phyloP scores from a whole-genome alignment of 176 grass and related monocot species.

The Puccinellia tenuiflora region DNA sequence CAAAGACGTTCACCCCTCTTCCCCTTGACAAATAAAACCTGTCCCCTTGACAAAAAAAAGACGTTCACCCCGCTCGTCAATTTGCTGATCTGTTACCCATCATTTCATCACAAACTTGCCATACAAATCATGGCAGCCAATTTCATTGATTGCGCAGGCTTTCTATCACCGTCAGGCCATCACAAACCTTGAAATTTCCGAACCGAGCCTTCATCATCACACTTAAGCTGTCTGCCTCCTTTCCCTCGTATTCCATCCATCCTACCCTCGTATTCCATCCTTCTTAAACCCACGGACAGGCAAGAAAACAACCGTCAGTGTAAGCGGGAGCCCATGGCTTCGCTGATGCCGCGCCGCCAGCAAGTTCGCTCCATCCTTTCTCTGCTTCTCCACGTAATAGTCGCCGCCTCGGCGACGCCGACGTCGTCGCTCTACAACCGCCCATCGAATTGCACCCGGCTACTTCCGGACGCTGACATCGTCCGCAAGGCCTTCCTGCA shows the following conservation, averaged over 20 bases:
- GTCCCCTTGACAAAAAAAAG: too few relatives aligned
- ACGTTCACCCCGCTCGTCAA: too few relatives aligned
- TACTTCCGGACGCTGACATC: conserved; percentile 14
- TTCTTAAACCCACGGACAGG: background rate
- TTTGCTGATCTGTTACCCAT: too few relatives aligned
- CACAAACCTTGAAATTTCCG: background rate
- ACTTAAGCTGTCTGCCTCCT: background rate
- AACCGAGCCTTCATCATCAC: background rate
- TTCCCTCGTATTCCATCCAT: background rate
- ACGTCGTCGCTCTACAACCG: background rate
- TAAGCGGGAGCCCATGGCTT: background rate
- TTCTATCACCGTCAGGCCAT: too few relatives aligned
- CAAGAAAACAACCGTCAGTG: background rate
- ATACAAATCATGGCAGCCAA: too few relatives aligned
- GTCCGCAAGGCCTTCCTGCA: conserved; percentile 47
- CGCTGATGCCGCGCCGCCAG: background rate
- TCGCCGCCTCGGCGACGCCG: background rate
- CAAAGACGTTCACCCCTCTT: too few relatives aligned
- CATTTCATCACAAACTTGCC: too few relatives aligned
- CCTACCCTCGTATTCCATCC: background rate
- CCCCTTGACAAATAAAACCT: too few relatives aligned
- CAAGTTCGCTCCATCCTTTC: background rate
- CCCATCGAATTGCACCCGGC: conserved; percentile 8
- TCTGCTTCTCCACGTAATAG: background rate
- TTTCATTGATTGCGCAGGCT: too few relatives aligned